Evolutionary conservation across 352 stramenopile species (phyloP).

Genomic region (Phytophthora foliorum): DNA sequence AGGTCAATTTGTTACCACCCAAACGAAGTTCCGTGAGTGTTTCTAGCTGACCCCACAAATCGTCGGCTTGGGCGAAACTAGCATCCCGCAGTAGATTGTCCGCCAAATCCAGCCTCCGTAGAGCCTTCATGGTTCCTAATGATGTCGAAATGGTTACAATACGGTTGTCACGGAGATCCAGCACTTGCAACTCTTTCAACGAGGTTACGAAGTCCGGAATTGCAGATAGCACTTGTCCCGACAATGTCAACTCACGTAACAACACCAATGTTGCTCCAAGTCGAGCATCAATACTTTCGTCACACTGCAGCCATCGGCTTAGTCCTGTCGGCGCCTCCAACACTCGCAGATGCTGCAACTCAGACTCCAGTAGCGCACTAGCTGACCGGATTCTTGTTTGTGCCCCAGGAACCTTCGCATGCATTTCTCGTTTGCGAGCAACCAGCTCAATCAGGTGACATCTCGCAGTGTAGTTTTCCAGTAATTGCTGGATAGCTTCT

Average conservation of each 20-base stretch:
- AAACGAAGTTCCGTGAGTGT: constrained; percentile 26
- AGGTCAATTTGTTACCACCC: constrained; percentile 30
- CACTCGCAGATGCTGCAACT: constrained; percentile 33
- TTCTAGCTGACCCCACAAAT: constrained; percentile 29
- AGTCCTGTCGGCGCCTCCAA: constrained; percentile 35
- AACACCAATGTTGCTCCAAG: constrained; percentile 19
- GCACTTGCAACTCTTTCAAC: constrained; percentile 31
- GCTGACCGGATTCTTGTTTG: constrained; percentile 31
- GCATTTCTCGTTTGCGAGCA: constrained; percentile 38
- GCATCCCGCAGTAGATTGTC: constrained; percentile 49
- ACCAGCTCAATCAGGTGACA: constrained; percentile 25
- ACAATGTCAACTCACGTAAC: constrained; percentile 25
- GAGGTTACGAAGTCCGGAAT: constrained; percentile 33
- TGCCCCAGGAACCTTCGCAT: constrained; percentile 35
- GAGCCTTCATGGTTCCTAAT: constrained; percentile 27
- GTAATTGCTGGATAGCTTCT: constrained; percentile 33
- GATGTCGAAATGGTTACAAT: constrained; percentile 26
- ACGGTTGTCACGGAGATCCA: constrained; percentile 46
- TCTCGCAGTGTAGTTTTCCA: constrained; percentile 49
- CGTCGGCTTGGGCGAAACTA: constrained; percentile 33
- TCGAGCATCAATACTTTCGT: constrained; percentile 21
- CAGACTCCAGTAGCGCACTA: constrained; percentile 18
- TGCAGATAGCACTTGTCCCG: constrained; percentile 19
- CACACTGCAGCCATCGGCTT: constrained; percentile 30
- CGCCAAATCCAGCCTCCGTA: constrained; percentile 47